Base-by-base conservation (phyloP, 1,284 basidiomycete genomes). In the Meripilus lineatus region DNA sequence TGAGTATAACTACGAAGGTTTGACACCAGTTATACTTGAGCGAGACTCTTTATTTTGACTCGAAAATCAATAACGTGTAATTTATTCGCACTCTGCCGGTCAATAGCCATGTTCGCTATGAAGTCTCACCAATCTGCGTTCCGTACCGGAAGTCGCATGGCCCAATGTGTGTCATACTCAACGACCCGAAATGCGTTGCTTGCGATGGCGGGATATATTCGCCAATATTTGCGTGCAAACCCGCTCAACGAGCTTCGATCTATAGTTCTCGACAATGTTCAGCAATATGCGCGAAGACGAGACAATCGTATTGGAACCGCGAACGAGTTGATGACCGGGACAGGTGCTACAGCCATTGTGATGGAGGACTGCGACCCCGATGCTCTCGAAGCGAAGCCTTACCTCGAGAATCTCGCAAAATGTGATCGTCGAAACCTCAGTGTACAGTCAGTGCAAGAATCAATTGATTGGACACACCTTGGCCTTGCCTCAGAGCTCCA, bases 291-390 rank as follows among this genome's bases (percentile, higher is more conserved):
- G 2, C 22, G 26, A 11, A 21, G 17, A 2, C 35, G 46, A 6
- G 42, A 45, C 20, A 42, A 24, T 2, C 35, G 42, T 1, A 50
- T 50, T 11, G 49, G 51, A 8, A 18, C 8, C 4, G 18, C 33
- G 20, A 47, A 47, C 30, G 28, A 40, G 33, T 47, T 53, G 51
- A 49, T 50, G 20, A 47, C 28, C 3, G 51, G 49, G 1, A 42
- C 40, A 5, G 49, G 32, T 2, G 49, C 37, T 25, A 53, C 51
- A 7, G 44, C 40, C 11, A 42, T 50, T 2, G 4, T 10, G 8
- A 32, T 40, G 32, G 45, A 47, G 34, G 45, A 47, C 22, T 50
- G 38, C 23, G 14, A 4, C 28, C 22, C 34, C 4, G 25, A 28
- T 21, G 42, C 42, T 13, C 37, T 48, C 18, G 37, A 33, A 21